Evolutionary conservation across 2,329 filamentous ascomycete species (phyloP), one percentile per base, ranked within the genome.

Genomic region (Fusarium sp.): DNA sequence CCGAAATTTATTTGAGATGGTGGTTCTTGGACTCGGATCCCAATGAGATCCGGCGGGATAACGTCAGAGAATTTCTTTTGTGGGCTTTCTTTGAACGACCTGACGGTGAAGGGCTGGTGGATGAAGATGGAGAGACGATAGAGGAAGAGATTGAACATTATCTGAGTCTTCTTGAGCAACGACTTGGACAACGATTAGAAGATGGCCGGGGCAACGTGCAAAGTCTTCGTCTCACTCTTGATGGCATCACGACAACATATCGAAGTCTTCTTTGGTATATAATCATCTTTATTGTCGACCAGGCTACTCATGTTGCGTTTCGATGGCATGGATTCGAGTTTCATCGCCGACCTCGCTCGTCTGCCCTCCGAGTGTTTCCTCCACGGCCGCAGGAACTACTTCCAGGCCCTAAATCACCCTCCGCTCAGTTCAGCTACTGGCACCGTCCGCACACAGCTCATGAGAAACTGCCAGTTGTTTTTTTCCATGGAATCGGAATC

Each of bases 401-500:
- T 46, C 79, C 84, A 2, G 74, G 77, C 7, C 79, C 79, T 11
- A 77, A 77, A 24, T 90, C 89, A 2, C 81, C 83, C 6, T 84
- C 84, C 7, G 72, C 79, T 5, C 77, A 80, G 11, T 68, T 92
- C 7, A 85, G 85, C 64, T 93, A 93, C 80, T 93, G 90, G 88
- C 82, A 90, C 71, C 85, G 86, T 3, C 87, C 88, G 7, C 90
- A 92, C 73, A 87, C 87, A 2, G 66, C 68, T 13, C 24, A 60
- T 6, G 63, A 65, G 9, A 83, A 83, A 52, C 78, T 86, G 1
- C 91, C 91, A 0, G 78, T 93, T 9, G 78, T 93, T 6, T 92
- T 92, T 78, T 83, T 92, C 48, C 91, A 93, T 70, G 91, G 91
- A 17, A 91, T 92, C 49, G 90, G 91, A 42, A 83, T 93, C 59